Percentiles rank a stretch among this genome's conserved stretches.
phyloP scores from a whole-genome alignment of 495 filamentous ascomycete species.

The Neurospora sp. region DNA sequence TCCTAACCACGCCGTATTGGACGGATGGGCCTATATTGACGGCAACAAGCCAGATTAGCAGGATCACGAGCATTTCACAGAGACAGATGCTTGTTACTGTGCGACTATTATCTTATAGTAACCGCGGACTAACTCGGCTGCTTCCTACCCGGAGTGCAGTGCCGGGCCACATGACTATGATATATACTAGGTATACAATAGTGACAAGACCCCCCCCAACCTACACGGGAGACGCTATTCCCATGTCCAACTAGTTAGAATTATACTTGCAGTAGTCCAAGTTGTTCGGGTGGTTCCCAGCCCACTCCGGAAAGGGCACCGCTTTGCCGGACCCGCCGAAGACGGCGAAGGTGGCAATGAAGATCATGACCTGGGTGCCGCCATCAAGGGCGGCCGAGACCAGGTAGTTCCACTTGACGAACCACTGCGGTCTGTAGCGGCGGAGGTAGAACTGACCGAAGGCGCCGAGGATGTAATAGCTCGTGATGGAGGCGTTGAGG shows the following conservation, averaged over 20 bases:
- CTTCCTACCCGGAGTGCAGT: too few species aligned
- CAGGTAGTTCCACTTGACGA: constrained; percentile 50
- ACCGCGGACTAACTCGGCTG: too few species aligned
- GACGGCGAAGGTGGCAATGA: constrained; percentile 51
- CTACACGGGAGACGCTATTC: background rate
- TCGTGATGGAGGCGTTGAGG: constrained; percentile 30
- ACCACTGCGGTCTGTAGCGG: constrained; percentile 37
- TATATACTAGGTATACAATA: background rate
- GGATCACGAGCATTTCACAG: too few species aligned
- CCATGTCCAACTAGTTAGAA: background rate
- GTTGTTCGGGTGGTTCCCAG: constrained; percentile 34
- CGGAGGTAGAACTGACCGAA: constrained; percentile 45
- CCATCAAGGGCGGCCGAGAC: constrained; percentile 48
- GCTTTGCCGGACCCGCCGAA: constrained; percentile 37
- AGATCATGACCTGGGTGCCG: constrained; percentile 39
- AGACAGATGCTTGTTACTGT: too few species aligned
- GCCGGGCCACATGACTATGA: too few species aligned
- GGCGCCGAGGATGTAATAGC: constrained; percentile 36
- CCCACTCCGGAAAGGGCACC: constrained; percentile 35
- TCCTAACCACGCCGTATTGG: too few species aligned
- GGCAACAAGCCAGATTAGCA: too few species aligned
- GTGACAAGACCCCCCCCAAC: background rate
- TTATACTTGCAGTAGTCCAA: background rate
- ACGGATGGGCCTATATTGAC: too few species aligned
- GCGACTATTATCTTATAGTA: too few species aligned